Conservation (phyloP, 257 asterid genomes). For the Ehretia macrophylla region DNA sequence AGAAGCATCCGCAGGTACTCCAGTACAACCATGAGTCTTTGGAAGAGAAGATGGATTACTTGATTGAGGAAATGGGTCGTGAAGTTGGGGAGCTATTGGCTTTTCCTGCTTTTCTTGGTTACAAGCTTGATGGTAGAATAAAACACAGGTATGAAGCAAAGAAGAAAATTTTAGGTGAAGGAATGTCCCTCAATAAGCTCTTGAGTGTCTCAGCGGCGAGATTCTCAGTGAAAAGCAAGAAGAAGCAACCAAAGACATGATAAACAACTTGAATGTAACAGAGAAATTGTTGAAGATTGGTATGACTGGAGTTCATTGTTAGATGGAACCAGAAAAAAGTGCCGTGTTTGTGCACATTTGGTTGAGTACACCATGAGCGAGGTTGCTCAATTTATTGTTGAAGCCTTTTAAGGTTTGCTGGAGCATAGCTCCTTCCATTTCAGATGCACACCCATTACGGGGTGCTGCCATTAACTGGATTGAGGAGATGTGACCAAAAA, state of each 20-base stretch:
- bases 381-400: too few species aligned
- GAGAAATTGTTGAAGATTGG: constrained; percentile 10
- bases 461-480: not conserved
- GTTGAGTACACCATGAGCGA: not conserved
- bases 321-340: not conserved
- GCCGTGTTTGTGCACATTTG: not conserved
- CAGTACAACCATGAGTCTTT: constrained; percentile 75
- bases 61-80: constrained; percentile 85
- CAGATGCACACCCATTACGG: not conserved
- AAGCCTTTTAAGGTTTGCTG: not conserved
- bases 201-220: constrained; percentile 69
- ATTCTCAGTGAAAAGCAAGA: constrained; percentile 49
- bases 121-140: constrained; percentile 73
- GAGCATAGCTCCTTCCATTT: not conserved
- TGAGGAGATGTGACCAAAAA: too few species aligned
- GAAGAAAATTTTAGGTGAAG: constrained; percentile 57
- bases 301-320: not conserved
- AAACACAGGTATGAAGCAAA: constrained; percentile 75
- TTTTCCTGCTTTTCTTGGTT: constrained; percentile 91
- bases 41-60: constrained; percentile 76
- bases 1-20: constrained; percentile 77
- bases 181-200: constrained; percentile 81
- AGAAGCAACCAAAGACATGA: constrained; percentile 14
- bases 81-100: constrained; percentile 74
- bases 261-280: constrained; percentile 14